Conservation (phyloP, 192 early-diverging fungal species). For the Chytriomyces hyalinus region DNA sequence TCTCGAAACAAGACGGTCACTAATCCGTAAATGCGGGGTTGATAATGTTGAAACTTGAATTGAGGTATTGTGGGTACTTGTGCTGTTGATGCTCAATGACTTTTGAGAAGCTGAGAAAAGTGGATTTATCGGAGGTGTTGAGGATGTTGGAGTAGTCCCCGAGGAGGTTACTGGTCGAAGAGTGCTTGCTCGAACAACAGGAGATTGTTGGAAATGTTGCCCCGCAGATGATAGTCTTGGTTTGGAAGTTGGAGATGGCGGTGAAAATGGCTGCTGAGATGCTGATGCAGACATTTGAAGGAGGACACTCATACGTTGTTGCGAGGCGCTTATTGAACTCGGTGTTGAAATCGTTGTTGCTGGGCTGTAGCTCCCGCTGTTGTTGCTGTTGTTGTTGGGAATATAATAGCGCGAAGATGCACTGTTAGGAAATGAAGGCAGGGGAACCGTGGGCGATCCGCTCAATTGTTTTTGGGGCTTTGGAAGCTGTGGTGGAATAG, state of each 20-base stretch:
- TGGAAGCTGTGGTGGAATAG: neutral
- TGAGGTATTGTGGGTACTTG: neutral
- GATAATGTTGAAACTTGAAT: neutral
- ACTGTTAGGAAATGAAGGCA: too few relatives aligned
- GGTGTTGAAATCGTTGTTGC: neutral
- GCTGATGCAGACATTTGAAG: neutral
- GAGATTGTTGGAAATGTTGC: neutral
- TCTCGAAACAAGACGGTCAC: conserved; percentile 4
- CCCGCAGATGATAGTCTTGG: too few relatives aligned
- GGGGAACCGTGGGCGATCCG: neutral
- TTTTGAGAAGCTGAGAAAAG: neutral
- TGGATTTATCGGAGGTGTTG: neutral
- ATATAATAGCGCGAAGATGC: neutral
- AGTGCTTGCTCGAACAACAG: neutral
- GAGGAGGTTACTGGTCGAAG: neutral
- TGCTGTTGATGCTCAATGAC: neutral
- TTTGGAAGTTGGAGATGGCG: neutral
- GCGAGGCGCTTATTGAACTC: neutral
- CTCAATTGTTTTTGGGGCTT: too few relatives aligned
- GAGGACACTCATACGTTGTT: neutral
- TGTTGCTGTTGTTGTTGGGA: neutral
- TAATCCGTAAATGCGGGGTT: conserved; percentile 3
- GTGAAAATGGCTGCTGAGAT: neutral
- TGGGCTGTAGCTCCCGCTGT: neutral
- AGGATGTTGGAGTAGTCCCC: conserved; percentile 1